These are phyloP conservation scores for Wickerhamomyces queroliae DNA, from an alignment of 805 yeast species.

Conservation along the genomic window DNA sequence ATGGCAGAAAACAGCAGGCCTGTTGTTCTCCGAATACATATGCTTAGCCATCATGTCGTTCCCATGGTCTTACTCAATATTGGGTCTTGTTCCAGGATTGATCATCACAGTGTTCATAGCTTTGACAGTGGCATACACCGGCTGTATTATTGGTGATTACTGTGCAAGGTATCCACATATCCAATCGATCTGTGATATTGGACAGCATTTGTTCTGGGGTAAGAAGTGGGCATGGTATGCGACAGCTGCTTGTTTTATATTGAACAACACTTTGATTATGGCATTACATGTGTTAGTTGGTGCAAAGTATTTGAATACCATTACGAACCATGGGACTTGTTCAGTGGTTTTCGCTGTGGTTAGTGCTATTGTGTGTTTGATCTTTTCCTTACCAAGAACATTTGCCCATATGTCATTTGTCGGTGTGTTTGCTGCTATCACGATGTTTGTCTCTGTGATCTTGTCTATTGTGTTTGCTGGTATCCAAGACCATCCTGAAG, in stretches of 20 bases:
- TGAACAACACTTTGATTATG: constrained; percentile 52
- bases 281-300: constrained; percentile 57
- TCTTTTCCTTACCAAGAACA: constrained; percentile 51
- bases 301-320: constrained; percentile 52
- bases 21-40: constrained; percentile 53
- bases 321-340: constrained; percentile 43
- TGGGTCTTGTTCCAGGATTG: constrained; percentile 54
- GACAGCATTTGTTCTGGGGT: constrained; percentile 50
- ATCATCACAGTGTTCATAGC: constrained; percentile 48
- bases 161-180: constrained; percentile 48
- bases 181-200: constrained; percentile 52
- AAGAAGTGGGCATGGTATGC: constrained; percentile 47
- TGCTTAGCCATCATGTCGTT: constrained; percentile 62
- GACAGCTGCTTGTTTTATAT: constrained; percentile 47
- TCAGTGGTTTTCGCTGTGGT: constrained; percentile 48
- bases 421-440: constrained; percentile 47
- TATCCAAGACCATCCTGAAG: constrained; percentile 41
- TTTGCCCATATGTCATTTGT: constrained; percentile 45
- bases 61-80: constrained; percentile 58
- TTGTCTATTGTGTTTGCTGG: constrained; percentile 50
- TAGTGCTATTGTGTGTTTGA: constrained; percentile 40
- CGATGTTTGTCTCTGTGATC: constrained; percentile 53
- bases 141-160: constrained; percentile 47
- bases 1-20: constrained; percentile 57
- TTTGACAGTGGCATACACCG: constrained; percentile 47